These are phyloP conservation scores for Teunomyces atbi DNA, from an alignment of 805 yeast species.

Conservation along the genomic window DNA sequence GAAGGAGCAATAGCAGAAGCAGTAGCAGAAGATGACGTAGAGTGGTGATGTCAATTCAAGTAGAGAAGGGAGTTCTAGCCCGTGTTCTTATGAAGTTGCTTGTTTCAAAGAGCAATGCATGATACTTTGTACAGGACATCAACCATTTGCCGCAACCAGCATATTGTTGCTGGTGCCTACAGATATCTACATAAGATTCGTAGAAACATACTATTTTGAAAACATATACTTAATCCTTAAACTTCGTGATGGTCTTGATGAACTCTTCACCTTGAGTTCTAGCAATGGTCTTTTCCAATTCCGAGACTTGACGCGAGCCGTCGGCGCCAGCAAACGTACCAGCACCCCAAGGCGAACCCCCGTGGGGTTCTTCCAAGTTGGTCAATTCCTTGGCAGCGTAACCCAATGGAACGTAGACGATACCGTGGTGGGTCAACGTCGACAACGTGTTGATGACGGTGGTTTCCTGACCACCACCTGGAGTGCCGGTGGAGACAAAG, in stretches of 20 bases:
- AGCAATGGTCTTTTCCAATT: constrained; percentile 21
- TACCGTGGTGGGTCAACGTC: constrained; percentile 24
- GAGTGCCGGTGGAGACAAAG: constrained; percentile 23
- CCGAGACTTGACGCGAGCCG: constrained; percentile 18
- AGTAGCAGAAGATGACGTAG: neutral
- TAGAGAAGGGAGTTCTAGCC: neutral
- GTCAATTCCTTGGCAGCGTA: constrained; percentile 16
- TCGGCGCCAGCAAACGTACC: constrained; percentile 25
- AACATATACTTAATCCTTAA: constrained; percentile 5
- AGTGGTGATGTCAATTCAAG: neutral
- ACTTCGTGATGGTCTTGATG: constrained; percentile 18
- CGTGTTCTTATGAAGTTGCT: too few relatives aligned
- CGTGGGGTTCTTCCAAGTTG: constrained; percentile 20
- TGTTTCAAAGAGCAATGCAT: too few relatives aligned
- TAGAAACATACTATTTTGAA: too few relatives aligned
- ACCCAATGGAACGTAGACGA: constrained; percentile 25
- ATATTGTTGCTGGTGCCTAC: too few relatives aligned
- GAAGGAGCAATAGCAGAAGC: neutral
- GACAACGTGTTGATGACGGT: constrained; percentile 23
- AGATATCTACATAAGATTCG: too few relatives aligned
- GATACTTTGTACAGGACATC: too few relatives aligned
- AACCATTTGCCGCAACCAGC: too few relatives aligned
- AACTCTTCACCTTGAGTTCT: constrained; percentile 19
- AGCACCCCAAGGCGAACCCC: constrained; percentile 29
- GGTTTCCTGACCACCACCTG: constrained; percentile 26